Evolutionary conservation across 2,329 filamentous ascomycete species (phyloP).

Genomic region (Colletotrichum godetiae): DNA sequence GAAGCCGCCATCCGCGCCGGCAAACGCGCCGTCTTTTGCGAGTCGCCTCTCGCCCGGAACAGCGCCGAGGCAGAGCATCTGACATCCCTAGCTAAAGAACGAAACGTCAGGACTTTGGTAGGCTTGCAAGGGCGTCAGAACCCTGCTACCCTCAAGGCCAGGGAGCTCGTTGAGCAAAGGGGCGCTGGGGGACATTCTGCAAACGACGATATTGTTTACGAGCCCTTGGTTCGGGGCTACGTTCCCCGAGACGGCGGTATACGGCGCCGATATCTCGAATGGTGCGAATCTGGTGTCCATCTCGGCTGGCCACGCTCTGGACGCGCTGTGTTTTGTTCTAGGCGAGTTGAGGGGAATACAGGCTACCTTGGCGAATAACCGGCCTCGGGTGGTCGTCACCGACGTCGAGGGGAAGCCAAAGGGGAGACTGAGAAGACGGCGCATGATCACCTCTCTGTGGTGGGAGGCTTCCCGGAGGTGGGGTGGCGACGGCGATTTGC

Average conservation of each 20-base stretch:
- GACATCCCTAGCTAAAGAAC: too few species aligned
- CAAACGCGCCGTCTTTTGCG: too few species aligned
- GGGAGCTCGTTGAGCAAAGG: not conserved
- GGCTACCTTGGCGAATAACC: not conserved
- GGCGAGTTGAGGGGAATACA: not conserved
- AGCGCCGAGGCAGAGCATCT: too few species aligned
- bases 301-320: not conserved
- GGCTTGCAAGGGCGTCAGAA: not conserved
- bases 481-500: not conserved
- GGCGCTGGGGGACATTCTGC: not conserved
- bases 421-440: not conserved
- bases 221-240: not conserved
- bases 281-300: not conserved
- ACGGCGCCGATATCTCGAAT: not conserved
- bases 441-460: not conserved
- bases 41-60: too few species aligned
- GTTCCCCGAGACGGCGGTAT: not conserved
- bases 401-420: not conserved
- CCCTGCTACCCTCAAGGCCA: not conserved
- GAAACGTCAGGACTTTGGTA: too few species aligned
- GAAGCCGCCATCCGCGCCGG: not conserved
- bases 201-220: not conserved
- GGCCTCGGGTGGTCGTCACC: fast-evolving
- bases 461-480: not conserved
- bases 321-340: too few species aligned